Evolutionary conservation across 1,284 basidiomycete species (phyloP).

Genomic region (Ganoderma sinense): DNA sequence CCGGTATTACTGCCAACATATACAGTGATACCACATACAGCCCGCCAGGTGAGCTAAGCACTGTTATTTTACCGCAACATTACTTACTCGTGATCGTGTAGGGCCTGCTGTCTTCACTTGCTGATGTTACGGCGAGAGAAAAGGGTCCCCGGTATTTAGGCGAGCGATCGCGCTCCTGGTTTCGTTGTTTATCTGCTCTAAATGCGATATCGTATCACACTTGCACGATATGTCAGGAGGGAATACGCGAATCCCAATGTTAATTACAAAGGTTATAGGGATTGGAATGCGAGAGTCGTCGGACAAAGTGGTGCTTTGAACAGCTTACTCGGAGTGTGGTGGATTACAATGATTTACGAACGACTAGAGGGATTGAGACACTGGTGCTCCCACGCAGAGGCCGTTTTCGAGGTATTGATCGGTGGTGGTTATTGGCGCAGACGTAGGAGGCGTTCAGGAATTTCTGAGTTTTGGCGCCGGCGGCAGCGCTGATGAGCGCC

Average conservation of each 20-base stretch:
- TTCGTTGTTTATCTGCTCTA: too few relatives aligned
- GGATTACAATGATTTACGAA: too few relatives aligned
- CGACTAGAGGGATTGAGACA: too few relatives aligned
- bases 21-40: slow-evolving; percentile 32
- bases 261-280: not conserved
- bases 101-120: slow-evolving; percentile 34
- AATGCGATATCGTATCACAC: not conserved
- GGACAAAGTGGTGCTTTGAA: too few relatives aligned
- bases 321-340: too few relatives aligned
- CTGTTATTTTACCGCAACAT: not conserved
- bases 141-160: not conserved
- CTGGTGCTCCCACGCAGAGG: too few relatives aligned
- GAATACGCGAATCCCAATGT: too few relatives aligned
- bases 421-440: not conserved
- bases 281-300: too few relatives aligned
- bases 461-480: not conserved
- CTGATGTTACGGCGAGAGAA: slow-evolving; percentile 5
- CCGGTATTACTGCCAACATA: slow-evolving; percentile 41
- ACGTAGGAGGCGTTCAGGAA: not conserved
- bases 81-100: slow-evolving; percentile 2
- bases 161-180: not conserved
- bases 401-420: not conserved
- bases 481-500: not conserved
- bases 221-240: too few relatives aligned
- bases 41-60: slow-evolving; percentile 28